phyloP scores from a whole-genome alignment of 176 grass and related monocot species.

The Secale cereale region DNA sequence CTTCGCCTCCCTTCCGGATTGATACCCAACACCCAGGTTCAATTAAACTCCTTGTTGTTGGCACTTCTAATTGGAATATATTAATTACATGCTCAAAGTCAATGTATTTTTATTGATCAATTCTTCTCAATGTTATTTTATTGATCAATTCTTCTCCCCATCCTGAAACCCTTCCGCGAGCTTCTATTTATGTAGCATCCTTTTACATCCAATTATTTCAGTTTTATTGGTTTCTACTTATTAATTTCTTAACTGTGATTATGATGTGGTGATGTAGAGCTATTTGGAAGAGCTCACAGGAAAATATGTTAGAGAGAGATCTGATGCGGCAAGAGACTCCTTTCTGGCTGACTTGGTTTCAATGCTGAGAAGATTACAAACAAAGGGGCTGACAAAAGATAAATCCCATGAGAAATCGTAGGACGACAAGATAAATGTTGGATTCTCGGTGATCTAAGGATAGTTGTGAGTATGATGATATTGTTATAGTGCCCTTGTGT shows the following conservation, averaged over 20 bases:
- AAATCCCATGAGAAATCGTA: conserved; percentile 69
- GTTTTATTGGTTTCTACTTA: not conserved
- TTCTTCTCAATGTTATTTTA: too few relatives aligned
- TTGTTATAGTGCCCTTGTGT: not conserved
- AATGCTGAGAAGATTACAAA: conserved; percentile 62
- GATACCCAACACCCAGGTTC: too few relatives aligned
- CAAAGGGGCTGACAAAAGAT: conserved; percentile 46
- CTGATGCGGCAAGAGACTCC: conserved; percentile 72
- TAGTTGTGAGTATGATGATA: conserved; percentile 10
- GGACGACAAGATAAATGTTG: conserved; percentile 69
- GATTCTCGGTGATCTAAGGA: conserved; percentile 69
- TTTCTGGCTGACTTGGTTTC: conserved; percentile 76
- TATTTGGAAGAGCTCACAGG: conserved; percentile 67
- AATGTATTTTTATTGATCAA: too few relatives aligned
- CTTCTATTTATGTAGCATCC: conserved; percentile 19
- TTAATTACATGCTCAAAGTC: too few relatives aligned
- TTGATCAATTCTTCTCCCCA: conserved; percentile 6
- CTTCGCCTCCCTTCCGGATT: too few relatives aligned
- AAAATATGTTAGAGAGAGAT: conserved; percentile 76
- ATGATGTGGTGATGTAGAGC: conserved; percentile 31
- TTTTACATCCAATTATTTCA: not conserved
- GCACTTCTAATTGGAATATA: too few relatives aligned
- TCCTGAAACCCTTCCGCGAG: conserved; percentile 65
- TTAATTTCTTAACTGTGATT: conserved; percentile 37
- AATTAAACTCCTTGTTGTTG: too few relatives aligned